Base-by-base conservation (phyloP, 2,329 filamentous ascomycete genomes). In the Pestalotiopsis sp. region DNA sequence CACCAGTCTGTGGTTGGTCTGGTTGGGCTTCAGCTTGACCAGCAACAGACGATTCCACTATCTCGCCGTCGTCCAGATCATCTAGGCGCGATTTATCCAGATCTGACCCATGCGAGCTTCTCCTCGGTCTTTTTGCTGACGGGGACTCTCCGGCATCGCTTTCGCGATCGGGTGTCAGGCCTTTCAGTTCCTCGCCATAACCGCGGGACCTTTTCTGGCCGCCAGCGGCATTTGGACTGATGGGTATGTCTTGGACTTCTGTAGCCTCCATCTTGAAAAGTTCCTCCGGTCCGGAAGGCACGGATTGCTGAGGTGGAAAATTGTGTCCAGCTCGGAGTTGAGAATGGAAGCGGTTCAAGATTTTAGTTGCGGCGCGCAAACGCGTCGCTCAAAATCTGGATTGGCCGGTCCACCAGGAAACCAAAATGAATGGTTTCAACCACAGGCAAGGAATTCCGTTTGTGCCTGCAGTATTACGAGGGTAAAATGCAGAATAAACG, bases 41-140 rank as follows among this genome's bases (percentile, higher is more conserved):
- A 36, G 49, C 41, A 2, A 41, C 52, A 12, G 49, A 45, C 25
- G 45, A 36, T 55, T 68, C 78, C 71, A 76, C 72, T 71, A 77
- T 77, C 71, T 80, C 77, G 63, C 76, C 78, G 66, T 80, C 77
- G 23, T 79, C 79, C 39, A 77, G 64, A 59, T 72, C 70, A 41
- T 75, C 76, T 31, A 74, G 71, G 3, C 61, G 52, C 20, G 71
- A 70, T 62, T 69, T 67, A 38, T 68, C 69, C 64, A 55, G 60
- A 36, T 67, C 64, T n/a, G 52, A 49, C 41, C 67, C n/a, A 13
- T 57, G 65, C 52, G 64, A 67, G 27, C 57, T 59, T 36, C 57
- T 62, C 65, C 72, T 77, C 66, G 65, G 72, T 66, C 72, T 77
- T 67, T 79, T 79, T 12, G 39, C 23, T 31, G 70, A 59, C 57